These are phyloP conservation scores for Marvania coccoides DNA, from an alignment of 139 green algal species.

Conservation along the genomic window DNA sequence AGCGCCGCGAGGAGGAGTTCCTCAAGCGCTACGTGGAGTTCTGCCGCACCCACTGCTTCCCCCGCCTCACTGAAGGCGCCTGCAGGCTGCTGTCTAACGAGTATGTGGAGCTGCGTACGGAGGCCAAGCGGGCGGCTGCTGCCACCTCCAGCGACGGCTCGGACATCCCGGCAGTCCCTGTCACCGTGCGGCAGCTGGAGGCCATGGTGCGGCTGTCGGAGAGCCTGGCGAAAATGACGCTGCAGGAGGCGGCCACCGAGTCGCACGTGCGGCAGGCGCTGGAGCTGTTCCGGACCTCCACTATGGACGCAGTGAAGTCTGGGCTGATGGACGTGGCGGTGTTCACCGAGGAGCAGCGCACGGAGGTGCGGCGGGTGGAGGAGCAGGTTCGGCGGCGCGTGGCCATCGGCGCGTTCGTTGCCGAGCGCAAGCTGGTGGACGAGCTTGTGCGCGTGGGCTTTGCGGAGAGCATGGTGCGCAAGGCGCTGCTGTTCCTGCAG, in stretches of 20 bases:
- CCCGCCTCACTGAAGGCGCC: constrained; percentile 65
- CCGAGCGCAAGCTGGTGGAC: constrained; percentile 50
- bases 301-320: constrained; percentile 66
- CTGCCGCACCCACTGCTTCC: constrained; percentile 60
- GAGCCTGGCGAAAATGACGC: constrained; percentile 85
- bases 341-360: constrained; percentile 64
- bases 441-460: constrained; percentile 45
- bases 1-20: constrained; percentile 60
- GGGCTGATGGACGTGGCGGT: constrained; percentile 55
- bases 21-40: constrained; percentile 93
- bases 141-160: constrained; percentile 27
- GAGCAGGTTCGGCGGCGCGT: constrained; percentile 68
- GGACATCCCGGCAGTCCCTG: constrained; percentile 71
- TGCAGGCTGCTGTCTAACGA: constrained; percentile 58
- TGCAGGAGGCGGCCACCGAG: constrained; percentile 57
- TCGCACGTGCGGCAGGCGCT: constrained; percentile 75
- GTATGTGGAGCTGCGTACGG: constrained; percentile 83
- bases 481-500: constrained; percentile 40
- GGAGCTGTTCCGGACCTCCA: constrained; percentile 74
- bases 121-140: constrained; percentile 42
- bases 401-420: constrained; percentile 55
- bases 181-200: constrained; percentile 97
- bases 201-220: constrained; percentile 90
- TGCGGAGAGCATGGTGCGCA: constrained; percentile 36
- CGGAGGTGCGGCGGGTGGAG: constrained; percentile 59